These are phyloP conservation scores for Colletotrichum lindemuthianum DNA, from an alignment of 2,329 filamentous ascomycete genomes.

Conservation along the genomic window DNA sequence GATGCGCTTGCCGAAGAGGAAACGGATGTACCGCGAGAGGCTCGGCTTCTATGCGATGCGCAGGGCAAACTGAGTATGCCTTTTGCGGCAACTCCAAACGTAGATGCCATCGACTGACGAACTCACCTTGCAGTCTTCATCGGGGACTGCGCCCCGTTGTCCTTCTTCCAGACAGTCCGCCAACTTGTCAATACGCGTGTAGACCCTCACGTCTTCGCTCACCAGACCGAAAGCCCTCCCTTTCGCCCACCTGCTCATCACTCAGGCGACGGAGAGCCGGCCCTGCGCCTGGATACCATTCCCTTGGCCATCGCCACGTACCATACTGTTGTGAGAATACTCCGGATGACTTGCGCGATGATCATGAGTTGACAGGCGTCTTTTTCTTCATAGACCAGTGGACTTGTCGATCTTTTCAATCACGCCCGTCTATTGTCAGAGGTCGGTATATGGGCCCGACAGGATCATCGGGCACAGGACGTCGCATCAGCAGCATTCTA, in stretches of 20 bases:
- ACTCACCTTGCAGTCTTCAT: conserved; percentile 53
- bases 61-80: conserved; percentile 57
- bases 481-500: conserved; percentile 53
- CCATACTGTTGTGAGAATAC: conserved; percentile 39
- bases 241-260: conserved; percentile 44
- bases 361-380: conserved; percentile 10
- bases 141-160: conserved; percentile 65
- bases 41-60: conserved; percentile 60
- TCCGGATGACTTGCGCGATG: neutral
- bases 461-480: conserved; percentile 47
- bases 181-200: conserved; percentile 61
- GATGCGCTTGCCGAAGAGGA: conserved; percentile 56
- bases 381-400: conserved; percentile 47
- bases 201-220: conserved; percentile 60
- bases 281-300: conserved; percentile 35
- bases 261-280: conserved; percentile 37
- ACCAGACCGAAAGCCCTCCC: conserved; percentile 57
- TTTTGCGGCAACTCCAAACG: neutral
- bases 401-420: conserved; percentile 61
- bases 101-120: neutral
- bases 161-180: conserved; percentile 65
- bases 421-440: conserved; percentile 50
- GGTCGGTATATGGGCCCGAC: conserved; percentile 53
- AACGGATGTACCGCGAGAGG: conserved; percentile 64
- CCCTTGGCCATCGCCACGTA: conserved; percentile 37